phyloP scores from a whole-genome alignment of 768 basidiomycete genomes.

The Pleurotus eryngii region DNA sequence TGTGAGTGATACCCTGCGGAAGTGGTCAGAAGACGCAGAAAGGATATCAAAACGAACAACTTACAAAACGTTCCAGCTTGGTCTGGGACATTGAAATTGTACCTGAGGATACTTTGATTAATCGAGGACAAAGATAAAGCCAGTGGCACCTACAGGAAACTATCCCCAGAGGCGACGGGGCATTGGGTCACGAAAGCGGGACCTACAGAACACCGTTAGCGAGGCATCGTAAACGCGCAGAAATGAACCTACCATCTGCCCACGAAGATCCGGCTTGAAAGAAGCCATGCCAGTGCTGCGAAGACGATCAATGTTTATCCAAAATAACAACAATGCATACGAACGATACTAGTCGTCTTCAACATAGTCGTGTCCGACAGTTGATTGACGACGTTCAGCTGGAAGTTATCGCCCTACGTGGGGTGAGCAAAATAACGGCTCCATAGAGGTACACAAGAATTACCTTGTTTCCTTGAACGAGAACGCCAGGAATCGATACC shows the following conservation, averaged over 20 bases:
- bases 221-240: no score
- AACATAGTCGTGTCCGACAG: slow-evolving; percentile 49
- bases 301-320: no score
- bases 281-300: slow-evolving; percentile 33
- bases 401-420: not conserved
- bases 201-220: not conserved
- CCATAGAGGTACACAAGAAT: no score
- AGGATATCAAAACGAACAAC: not conserved
- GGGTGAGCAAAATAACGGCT: no score
- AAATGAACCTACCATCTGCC: slow-evolving; percentile 24
- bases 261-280: slow-evolving; percentile 28
- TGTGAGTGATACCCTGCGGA: slow-evolving; percentile 1
- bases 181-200: slow-evolving; percentile 8
- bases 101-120: slow-evolving; percentile 17
- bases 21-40: no score
- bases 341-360: slow-evolving; percentile 47
- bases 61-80: slow-evolving; percentile 30
- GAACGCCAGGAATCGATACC: no score
- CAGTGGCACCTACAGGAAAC: not conserved
- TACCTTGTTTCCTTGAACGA: no score
- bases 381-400: not conserved
- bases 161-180: slow-evolving; percentile 9
- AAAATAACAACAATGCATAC: slow-evolving; percentile 8
- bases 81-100: slow-evolving; percentile 7
- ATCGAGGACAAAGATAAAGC: no score